These are phyloP conservation scores for Anastatica hierochuntica DNA, from an alignment of 345 rosid species.

Conservation along the genomic window DNA sequence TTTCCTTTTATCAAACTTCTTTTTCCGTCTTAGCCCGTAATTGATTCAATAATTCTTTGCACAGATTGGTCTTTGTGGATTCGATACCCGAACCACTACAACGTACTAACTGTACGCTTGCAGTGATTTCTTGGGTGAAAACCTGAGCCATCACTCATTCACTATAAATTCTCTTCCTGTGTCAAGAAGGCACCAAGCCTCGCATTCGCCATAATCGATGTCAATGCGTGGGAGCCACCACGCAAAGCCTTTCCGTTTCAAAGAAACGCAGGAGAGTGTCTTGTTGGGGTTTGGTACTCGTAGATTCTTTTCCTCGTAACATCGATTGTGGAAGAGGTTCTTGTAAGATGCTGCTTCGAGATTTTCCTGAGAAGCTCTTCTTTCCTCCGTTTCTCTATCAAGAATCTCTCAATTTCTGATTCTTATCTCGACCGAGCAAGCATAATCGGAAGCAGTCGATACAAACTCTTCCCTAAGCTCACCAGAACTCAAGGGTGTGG, in stretches of 20 bases:
- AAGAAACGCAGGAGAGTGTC: slow-evolving; percentile 25
- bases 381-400: slow-evolving; percentile 40
- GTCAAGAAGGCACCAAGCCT: slow-evolving; percentile 60
- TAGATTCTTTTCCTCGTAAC: slow-evolving; percentile 29
- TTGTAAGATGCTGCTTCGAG: slow-evolving; percentile 64
- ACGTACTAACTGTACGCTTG: too few species aligned
- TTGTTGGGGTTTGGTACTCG: slow-evolving; percentile 33
- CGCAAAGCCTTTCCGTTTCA: too few species aligned
- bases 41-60: too few species aligned
- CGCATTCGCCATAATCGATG: slow-evolving; percentile 14
- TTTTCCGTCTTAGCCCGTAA: too few species aligned
- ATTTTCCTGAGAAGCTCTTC: slow-evolving; percentile 44
- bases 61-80: too few species aligned
- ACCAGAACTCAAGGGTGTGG: too few species aligned
- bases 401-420: slow-evolving; percentile 49
- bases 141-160: too few species aligned
- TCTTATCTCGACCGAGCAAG: slow-evolving; percentile 63
- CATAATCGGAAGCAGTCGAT: slow-evolving; percentile 26
- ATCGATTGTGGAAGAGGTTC: slow-evolving; percentile 48
- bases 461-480: too few species aligned
- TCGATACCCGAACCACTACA: too few species aligned
- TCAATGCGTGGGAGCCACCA: slow-evolving; percentile 13
- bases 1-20: too few species aligned
- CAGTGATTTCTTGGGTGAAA: too few species aligned
- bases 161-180: slow-evolving; percentile 83